Evolutionary conservation across 139 green algal genomes (phyloP), one percentile per base, ranked within the genome.

Genomic region (Ettlia oleoabundans): DNA sequence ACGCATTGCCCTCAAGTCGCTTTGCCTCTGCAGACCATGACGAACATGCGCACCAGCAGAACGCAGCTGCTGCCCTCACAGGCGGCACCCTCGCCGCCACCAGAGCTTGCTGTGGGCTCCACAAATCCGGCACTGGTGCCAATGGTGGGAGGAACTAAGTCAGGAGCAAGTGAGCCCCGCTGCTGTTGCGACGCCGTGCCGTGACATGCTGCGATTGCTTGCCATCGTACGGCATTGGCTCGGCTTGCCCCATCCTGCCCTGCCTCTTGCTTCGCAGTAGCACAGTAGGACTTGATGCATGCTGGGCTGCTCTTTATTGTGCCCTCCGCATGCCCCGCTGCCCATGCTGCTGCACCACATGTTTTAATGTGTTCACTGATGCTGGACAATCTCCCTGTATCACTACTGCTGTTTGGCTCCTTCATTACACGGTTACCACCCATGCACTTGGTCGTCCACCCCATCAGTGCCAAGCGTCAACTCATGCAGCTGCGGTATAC

Each of bases 21-120:
- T n/a, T n/a, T 2, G 10, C 42, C 26, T 3, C 18, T 51, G 72
- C 73, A 80, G 73, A 80, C 73, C 37, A 80, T 52, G 52, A 80
- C 53, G 22, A 51, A 52, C 35, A 80, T 80, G 73, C 37, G 38
- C 10, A 68, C 22, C 35, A 69, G 52, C 73, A 67, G 53, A 35
- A 35, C 40, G 30, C 58, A 53, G 73, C 38, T 80, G 52, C 32
- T 58, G 47, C 47, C 47, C 47, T 58, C 47, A 15, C 13, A n/a
- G n/a, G n/a, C n/a, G n/a, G n/a, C n/a, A n/a, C n/a, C 4, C 15
- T 32, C 28, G 26, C 26, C 62, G 24, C 73, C 73, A 15, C 24
- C 70, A 26, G 73, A 80, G 35, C 5, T 52, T 2, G 35, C n/a
- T 28, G 26, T 19, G 42, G 4, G 41, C 28, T 8, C 71, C 40